phyloP scores from a whole-genome alignment of 257 asterid species.

The Nicotiana noctiflora region DNA sequence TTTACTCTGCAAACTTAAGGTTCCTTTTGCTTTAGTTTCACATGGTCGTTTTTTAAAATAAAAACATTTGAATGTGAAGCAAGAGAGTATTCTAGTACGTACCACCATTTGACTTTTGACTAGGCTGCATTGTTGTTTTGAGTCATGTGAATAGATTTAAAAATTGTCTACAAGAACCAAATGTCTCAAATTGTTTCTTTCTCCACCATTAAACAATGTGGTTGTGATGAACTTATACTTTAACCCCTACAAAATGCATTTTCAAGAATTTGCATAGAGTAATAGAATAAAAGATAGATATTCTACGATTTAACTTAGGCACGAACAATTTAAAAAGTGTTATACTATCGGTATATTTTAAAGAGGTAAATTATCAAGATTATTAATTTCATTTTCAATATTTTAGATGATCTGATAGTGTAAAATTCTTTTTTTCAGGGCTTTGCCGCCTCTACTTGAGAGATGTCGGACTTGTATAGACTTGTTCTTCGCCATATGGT shows the following conservation, averaged over 20 bases:
- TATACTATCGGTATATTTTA: neutral
- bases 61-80: no score
- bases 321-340: neutral
- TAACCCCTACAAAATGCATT: neutral
- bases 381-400: no score
- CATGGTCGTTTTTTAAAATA: no score
- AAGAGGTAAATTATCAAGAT: no score
- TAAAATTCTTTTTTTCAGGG: slow-evolving; percentile 22
- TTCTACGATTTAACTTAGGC: neutral
- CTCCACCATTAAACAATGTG: neutral
- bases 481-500: slow-evolving; percentile 89
- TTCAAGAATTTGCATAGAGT: neutral
- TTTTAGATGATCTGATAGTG: neutral
- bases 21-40: no score
- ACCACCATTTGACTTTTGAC: no score
- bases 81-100: no score
- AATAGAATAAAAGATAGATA: neutral
- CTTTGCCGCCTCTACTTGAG: slow-evolving; percentile 42
- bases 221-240: neutral
- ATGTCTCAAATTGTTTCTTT: neutral
- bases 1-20: no score
- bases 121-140: neutral
- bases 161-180: neutral
- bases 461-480: slow-evolving; percentile 58
- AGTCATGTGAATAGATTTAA: no score